These are phyloP conservation scores for Jamesozyma jinghongensis DNA, from an alignment of 805 yeast genomes.

Conservation along the genomic window DNA sequence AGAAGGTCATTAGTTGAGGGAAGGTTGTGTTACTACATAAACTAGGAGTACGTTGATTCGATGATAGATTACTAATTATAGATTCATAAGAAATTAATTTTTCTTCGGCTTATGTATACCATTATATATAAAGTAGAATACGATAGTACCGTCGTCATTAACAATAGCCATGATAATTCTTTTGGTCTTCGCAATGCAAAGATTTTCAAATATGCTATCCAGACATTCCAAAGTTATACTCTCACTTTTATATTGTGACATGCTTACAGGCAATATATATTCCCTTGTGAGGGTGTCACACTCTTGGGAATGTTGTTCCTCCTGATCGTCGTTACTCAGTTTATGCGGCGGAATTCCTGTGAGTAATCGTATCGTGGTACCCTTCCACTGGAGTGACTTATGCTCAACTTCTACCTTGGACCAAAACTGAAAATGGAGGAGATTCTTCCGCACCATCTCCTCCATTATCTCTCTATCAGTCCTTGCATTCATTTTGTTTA, in stretches of 20 bases:
- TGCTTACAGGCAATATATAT: constrained; percentile 24
- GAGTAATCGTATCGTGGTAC: constrained; percentile 9
- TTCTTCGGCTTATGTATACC: constrained; percentile 59
- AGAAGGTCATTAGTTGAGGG: constrained; percentile 2
- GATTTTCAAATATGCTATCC: constrained; percentile 13
- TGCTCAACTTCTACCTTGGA: constrained; percentile 13
- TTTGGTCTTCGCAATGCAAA: constrained; percentile 21
- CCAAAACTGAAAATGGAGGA: constrained; percentile 26
- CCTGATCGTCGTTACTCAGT: constrained; percentile 17
- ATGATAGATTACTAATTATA: too few relatives aligned
- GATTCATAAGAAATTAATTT: constrained; percentile 28
- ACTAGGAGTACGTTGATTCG: too few relatives aligned
- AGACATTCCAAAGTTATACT: constrained; percentile 19
- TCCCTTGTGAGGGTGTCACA: constrained; percentile 9
- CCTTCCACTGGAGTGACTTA: constrained; percentile 11
- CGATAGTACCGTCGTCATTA: constrained; percentile 59
- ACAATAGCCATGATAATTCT: constrained; percentile 47
- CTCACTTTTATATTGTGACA: constrained; percentile 21
- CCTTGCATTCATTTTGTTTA: too few relatives aligned
- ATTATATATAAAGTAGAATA: constrained; percentile 58
- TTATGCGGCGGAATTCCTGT: constrained; percentile 19
- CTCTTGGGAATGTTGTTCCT: neutral
- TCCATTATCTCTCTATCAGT: constrained; percentile 5
- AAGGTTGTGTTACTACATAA: too few relatives aligned
- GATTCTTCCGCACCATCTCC: constrained; percentile 16